phyloP scores from a whole-genome alignment of 2,329 filamentous ascomycete genomes.

The Neofusicoccum laricinum region DNA sequence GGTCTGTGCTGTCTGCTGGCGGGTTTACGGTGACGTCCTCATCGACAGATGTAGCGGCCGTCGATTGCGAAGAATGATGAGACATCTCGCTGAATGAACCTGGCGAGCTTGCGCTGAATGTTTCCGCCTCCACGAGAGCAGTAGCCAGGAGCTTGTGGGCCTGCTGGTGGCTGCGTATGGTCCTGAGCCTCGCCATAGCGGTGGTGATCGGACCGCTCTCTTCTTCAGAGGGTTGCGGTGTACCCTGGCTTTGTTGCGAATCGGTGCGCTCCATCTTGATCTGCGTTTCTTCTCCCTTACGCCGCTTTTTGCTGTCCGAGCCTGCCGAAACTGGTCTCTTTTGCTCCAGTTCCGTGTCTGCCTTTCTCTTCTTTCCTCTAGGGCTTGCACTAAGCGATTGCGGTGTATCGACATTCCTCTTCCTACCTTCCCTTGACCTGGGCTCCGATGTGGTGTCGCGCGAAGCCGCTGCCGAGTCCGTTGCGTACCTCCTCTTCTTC shows the following conservation, averaged over 20 bases:
- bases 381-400: not conserved
- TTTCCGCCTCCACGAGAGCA: slow-evolving; percentile 25
- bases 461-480: slow-evolving; percentile 21
- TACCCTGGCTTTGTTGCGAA: slow-evolving; percentile 29
- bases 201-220: not conserved
- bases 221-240: not conserved
- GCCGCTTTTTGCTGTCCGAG: not conserved
- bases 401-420: not conserved
- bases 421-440: not conserved
- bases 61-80: slow-evolving; percentile 34
- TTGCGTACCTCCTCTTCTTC: slow-evolving; percentile 29
- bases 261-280: slow-evolving; percentile 32
- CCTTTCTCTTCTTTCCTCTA: not conserved
- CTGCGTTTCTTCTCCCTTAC: not conserved
- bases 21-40: slow-evolving; percentile 24
- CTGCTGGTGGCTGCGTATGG: slow-evolving; percentile 32
- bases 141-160: slow-evolving; percentile 28
- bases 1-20: slow-evolving; percentile 7
- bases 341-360: not conserved
- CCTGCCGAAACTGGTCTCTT: not conserved
- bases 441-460: slow-evolving; percentile 9
- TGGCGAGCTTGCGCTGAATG: slow-evolving; percentile 7
- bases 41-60: slow-evolving; percentile 37
- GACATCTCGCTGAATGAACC: slow-evolving; percentile 24
- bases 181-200: slow-evolving; percentile 21